Percentiles rank a stretch among this genome's conserved stretches.
Conservation (phyloP, 176 grass and related monocot genomes). For the Elaeis guineensis region DNA sequence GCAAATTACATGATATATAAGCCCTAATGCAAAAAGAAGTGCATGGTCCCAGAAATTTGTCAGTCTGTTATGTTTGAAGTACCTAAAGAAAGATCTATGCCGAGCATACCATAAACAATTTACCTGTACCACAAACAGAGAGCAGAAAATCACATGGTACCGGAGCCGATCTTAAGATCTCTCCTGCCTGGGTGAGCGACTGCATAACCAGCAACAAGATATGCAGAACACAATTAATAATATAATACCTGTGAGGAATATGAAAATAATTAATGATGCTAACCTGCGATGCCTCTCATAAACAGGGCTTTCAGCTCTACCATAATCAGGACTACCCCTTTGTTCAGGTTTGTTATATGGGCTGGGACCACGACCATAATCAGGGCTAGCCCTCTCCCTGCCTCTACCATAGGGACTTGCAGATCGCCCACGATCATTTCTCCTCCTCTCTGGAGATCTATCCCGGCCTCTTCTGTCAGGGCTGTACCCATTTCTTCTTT, state of each 20-base stretch:
- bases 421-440: conserved; percentile 41
- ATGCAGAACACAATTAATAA: too few species aligned
- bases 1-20: too few species aligned
- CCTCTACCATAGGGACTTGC: conserved; percentile 19
- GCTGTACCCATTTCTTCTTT: conserved; percentile 58
- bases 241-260: neutral
- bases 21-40: too few species aligned
- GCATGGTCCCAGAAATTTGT: too few species aligned
- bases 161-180: too few species aligned
- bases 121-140: too few species aligned
- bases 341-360: conserved; percentile 37
- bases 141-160: too few species aligned
- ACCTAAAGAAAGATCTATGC: too few species aligned
- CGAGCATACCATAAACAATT: too few species aligned
- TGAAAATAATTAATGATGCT: neutral
- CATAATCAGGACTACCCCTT: conserved; percentile 42
- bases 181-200: too few species aligned
- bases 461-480: conserved; percentile 71
- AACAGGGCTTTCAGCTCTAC: conserved; percentile 36
- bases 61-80: too few species aligned
- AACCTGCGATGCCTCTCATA: conserved; percentile 46
- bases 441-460: conserved; percentile 51
- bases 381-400: conserved; percentile 22
- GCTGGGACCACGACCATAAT: conserved; percentile 41
- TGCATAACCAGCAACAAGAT: too few species aligned